A percentile compares a stretch with the other conserved stretches of the same genome.
Conservation (phyloP, 257 asterid genomes). For the Solanum piurae region DNA sequence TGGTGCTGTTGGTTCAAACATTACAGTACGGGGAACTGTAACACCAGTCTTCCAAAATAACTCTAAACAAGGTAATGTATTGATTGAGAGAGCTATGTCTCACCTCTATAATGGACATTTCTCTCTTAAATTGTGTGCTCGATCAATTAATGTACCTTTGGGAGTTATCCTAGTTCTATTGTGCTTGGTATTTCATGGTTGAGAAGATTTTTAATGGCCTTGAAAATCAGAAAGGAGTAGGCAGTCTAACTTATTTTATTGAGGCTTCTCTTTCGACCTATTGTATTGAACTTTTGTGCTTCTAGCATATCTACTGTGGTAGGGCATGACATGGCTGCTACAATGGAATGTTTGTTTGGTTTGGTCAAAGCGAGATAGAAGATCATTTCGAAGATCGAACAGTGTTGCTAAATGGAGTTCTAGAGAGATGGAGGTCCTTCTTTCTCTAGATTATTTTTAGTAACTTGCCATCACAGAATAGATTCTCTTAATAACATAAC, state of each 20-base stretch:
- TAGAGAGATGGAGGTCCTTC: neutral
- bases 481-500: neutral
- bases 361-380: neutral
- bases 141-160: neutral
- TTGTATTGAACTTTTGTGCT: neutral
- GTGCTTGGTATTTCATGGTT: neutral
- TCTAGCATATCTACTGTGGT: neutral
- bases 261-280: neutral
- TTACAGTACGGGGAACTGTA: slow-evolving; percentile 13
- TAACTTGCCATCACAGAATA: neutral
- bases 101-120: neutral
- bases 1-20: slow-evolving; percentile 14
- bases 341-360: neutral
- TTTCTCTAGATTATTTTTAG: neutral
- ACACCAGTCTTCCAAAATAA: slow-evolving; percentile 9
- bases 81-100: neutral
- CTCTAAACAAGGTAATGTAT: slow-evolving; percentile 1
- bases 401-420: neutral
- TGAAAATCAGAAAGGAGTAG: neutral
- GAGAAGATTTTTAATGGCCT: neutral
- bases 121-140: neutral
- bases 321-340: neutral
- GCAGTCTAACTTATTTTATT: neutral
- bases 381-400: neutral
- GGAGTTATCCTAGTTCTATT: neutral